Conservation (phyloP, 441 rosid genomes). For the Sinapis alba region DNA sequence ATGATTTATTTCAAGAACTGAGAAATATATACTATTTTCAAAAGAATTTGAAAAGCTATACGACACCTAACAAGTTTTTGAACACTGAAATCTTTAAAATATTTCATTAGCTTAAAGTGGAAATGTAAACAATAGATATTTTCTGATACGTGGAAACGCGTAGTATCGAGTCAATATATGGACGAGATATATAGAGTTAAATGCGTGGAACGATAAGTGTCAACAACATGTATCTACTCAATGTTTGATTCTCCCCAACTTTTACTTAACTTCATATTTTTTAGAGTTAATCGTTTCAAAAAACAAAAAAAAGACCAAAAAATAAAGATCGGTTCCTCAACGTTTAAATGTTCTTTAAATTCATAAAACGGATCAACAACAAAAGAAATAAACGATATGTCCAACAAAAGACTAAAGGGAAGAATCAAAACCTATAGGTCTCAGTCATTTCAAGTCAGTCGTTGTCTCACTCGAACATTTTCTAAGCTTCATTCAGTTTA, state of each 20-base stretch:
- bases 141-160: background rate
- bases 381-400: background rate
- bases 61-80: background rate
- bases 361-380: background rate
- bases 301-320: background rate
- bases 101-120: background rate
- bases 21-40: background rate
- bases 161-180: slow-evolving; percentile 1
- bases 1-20: background rate
- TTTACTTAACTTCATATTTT: background rate
- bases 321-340: background rate
- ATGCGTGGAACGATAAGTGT: slow-evolving; percentile 11
- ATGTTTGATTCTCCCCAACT: background rate
- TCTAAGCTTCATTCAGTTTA: background rate
- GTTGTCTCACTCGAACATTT: slow-evolving; percentile 20
- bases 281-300: background rate
- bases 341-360: background rate
- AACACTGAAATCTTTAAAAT: background rate
- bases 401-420: background rate
- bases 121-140: background rate
- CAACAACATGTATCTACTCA: slow-evolving; percentile 9
- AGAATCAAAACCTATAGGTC: background rate
- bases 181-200: background rate
- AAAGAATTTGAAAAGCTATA: background rate
- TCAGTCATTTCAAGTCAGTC: background rate